Evolutionary conservation across 2,329 filamentous ascomycete species (phyloP).

Genomic region (Diaporthe aspalathi): DNA sequence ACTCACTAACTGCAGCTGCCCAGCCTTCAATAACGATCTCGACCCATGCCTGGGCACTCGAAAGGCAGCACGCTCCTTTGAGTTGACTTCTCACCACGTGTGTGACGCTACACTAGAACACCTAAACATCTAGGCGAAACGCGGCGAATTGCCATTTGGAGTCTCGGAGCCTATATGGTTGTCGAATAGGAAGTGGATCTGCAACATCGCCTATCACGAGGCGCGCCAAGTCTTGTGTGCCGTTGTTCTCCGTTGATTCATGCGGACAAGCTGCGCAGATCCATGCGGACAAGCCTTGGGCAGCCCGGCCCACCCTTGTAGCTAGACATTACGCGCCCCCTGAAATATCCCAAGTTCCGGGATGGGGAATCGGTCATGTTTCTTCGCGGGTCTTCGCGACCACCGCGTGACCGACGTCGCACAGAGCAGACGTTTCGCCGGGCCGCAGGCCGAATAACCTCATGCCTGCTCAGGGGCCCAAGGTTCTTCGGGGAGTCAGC

Average conservation of each 20-base stretch:
- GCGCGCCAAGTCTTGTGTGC: conserved; percentile 18
- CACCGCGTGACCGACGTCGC: background rate
- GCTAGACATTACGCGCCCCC: conserved; percentile 11
- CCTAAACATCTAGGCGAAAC: conserved; percentile 7
- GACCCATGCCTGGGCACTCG: background rate
- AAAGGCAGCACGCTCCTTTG: background rate
- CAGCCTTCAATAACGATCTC: background rate
- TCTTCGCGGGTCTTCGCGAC: conserved; percentile 2
- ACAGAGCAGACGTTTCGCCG: background rate
- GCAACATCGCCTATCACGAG: background rate
- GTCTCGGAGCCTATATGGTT: conserved; percentile 13
- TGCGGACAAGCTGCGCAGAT: conserved; percentile 18
- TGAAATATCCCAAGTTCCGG: conserved; percentile 24
- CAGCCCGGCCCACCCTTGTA: conserved; percentile 12
- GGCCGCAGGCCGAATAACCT: conserved; percentile 30
- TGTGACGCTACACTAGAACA: background rate
- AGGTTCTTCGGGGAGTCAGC: background rate
- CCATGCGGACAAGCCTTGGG: conserved; percentile 17
- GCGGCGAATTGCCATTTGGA: conserved; percentile 8
- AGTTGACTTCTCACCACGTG: background rate
- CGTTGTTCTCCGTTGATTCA: background rate
- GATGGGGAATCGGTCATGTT: conserved; percentile 6
- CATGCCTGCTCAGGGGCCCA: conserved; percentile 15
- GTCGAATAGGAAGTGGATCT: conserved; percentile 25
- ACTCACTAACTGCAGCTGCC: background rate